Evolutionary conservation across 2,329 filamentous ascomycete species (phyloP).

Genomic region (Sarocladium oryzae): DNA sequence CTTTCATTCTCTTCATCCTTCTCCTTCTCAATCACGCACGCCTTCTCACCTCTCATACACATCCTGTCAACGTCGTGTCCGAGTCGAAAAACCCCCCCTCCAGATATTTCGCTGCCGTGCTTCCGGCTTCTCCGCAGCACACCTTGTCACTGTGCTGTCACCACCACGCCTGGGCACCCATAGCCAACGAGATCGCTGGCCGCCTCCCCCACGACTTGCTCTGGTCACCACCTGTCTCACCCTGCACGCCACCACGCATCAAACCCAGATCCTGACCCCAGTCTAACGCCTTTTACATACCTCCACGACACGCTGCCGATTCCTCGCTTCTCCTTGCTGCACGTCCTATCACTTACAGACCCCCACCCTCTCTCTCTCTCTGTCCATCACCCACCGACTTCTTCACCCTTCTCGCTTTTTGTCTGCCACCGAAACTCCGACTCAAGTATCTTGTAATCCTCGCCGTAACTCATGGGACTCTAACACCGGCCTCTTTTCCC

Average conservation of each 20-base stretch:
- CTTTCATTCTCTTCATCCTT: not conserved
- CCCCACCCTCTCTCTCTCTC: slow-evolving; percentile 7
- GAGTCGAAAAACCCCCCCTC: no score
- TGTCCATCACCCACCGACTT: not conserved
- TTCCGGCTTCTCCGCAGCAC: not conserved
- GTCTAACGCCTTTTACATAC: slow-evolving; percentile 9
- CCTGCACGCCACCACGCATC: slow-evolving; percentile 15
- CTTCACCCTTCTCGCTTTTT: not conserved
- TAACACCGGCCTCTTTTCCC: not conserved
- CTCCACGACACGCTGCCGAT: slow-evolving; percentile 6
- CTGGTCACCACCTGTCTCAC: slow-evolving; percentile 18
- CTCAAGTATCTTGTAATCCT: not conserved
- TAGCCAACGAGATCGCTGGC: slow-evolving; percentile 6
- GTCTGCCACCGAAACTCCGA: not conserved
- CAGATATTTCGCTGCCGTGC: not conserved
- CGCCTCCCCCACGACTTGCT: slow-evolving; percentile 14
- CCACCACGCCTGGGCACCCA: no score
- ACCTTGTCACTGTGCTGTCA: not conserved
- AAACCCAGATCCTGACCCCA: slow-evolving; percentile 8
- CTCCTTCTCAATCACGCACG: not conserved
- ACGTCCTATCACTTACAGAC: not conserved
- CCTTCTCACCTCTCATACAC: no score
- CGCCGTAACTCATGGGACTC: slow-evolving; percentile 3
- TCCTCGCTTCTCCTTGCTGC: not conserved
- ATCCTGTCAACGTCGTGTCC: no score